These are phyloP conservation scores for Saturnispora serradocipensis DNA, from an alignment of 805 yeast species.

Conservation along the genomic window DNA sequence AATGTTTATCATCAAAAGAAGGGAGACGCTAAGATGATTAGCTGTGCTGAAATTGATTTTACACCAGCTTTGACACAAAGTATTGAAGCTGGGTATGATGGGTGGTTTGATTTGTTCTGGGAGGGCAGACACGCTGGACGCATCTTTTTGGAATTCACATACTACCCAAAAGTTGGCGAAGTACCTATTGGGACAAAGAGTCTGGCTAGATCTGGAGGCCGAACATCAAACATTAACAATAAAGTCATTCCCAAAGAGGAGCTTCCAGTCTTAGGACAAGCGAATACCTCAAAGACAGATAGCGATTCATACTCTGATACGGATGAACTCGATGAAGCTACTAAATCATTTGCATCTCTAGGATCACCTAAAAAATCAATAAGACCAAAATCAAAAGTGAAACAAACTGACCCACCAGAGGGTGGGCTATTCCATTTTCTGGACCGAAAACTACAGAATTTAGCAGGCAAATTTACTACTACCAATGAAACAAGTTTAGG, in stretches of 20 bases:
- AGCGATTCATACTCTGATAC: neutral
- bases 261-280: conserved; percentile 9
- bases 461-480: conserved; percentile 4
- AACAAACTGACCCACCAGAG: neutral
- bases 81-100: conserved; percentile 68
- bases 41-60: conserved; percentile 72
- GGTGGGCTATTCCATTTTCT: conserved; percentile 5
- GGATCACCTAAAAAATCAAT: neutral
- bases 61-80: conserved; percentile 59
- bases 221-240: neutral
- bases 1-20: conserved; percentile 81
- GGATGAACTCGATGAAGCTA: neutral
- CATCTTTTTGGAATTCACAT: conserved; percentile 85
- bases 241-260: conserved; percentile 3
- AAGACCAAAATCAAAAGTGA: neutral
- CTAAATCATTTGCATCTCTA: neutral
- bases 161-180: conserved; percentile 48
- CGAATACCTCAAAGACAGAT: neutral
- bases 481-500: neutral
- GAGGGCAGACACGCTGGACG: conserved; percentile 77
- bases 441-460: conserved; percentile 5
- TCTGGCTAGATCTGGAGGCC: conserved; percentile 12
- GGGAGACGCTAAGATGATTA: conserved; percentile 78
- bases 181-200: conserved; percentile 25
- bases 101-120: conserved; percentile 68